Conservation (phyloP, 2,329 filamentous ascomycete species). For the Thermoascus crustaceus region DNA sequence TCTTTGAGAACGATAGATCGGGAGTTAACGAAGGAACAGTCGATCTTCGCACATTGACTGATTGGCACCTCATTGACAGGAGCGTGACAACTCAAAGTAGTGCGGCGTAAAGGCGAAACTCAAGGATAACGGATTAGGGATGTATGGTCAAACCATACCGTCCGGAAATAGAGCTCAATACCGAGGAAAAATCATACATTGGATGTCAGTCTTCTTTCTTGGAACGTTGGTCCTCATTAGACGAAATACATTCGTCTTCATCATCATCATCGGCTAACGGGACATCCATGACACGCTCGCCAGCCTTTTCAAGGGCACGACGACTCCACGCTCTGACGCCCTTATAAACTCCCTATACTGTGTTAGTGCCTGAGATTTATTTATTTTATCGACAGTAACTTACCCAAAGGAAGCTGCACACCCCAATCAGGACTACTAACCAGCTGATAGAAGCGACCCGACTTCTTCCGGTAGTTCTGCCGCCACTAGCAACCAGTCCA, state of each 20-base stretch:
- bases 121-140: constrained; percentile 5
- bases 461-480: constrained; percentile 60
- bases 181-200: constrained; percentile 3
- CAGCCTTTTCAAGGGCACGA: constrained; percentile 64
- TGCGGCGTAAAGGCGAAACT: constrained; percentile 46
- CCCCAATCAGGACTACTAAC: constrained; percentile 69
- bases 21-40: constrained; percentile 31
- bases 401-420: constrained; percentile 70
- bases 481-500: constrained; percentile 46
- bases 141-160: not conserved
- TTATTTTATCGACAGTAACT: constrained; percentile 26
- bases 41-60: constrained; percentile 92
- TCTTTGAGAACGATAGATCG: constrained; percentile 18
- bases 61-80: constrained; percentile 79
- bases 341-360: constrained; percentile 65
- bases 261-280: constrained; percentile 46
- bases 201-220: constrained; percentile 25
- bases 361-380: constrained; percentile 12
- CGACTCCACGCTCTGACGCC: constrained; percentile 66
- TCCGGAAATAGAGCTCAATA: not conserved
- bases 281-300: constrained; percentile 75
- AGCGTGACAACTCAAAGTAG: constrained; percentile 96
- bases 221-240: constrained; percentile 11
- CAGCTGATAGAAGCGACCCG: constrained; percentile 72
- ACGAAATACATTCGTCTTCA: constrained; percentile 43